These are phyloP conservation scores for Xylaria longipes DNA, from an alignment of 495 filamentous ascomycete genomes.

Conservation along the genomic window DNA sequence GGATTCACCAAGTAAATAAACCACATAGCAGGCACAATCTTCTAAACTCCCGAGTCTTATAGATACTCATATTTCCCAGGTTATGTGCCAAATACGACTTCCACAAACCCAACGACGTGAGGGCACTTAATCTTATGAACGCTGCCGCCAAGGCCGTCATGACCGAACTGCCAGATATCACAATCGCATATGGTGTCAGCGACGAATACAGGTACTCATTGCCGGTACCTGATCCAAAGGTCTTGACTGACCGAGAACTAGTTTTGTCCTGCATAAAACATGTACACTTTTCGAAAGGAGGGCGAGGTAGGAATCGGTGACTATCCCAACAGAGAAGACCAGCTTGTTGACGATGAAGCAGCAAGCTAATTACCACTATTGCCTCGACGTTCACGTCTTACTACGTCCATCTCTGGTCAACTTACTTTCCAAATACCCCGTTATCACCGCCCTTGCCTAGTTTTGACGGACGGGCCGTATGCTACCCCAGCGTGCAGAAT, in stretches of 20 bases:
- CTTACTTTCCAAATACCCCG: conserved; percentile 70
- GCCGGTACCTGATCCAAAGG: not conserved
- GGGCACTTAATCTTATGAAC: conserved; percentile 94
- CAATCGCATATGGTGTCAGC: conserved; percentile 88
- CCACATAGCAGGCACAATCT: not conserved
- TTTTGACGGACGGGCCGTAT: conserved; percentile 90
- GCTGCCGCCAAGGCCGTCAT: conserved; percentile 82
- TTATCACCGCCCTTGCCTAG: conserved; percentile 79
- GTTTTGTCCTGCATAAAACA: conserved; percentile 86
- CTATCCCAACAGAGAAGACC: too few relatives aligned
- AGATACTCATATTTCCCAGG: conserved; percentile 46
- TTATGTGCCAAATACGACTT: conserved; percentile 84
- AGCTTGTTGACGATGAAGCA: conserved; percentile 41
- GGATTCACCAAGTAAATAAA: conserved; percentile 82
- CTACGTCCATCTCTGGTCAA: conserved; percentile 82
- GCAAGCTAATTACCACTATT: conserved; percentile 88
- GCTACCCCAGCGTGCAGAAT: conserved; percentile 79
- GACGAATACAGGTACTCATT: conserved; percentile 79
- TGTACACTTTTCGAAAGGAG: conserved; percentile 86
- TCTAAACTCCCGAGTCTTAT: conserved; percentile 13
- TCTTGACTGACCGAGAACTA: conserved; percentile 38
- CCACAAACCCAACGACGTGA: conserved; percentile 87
- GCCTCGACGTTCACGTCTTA: conserved; percentile 93
- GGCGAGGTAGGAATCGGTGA: conserved; percentile 66
- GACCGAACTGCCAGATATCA: conserved; percentile 82